phyloP scores from a whole-genome alignment of 257 asterid species.

The Plantago ovata region DNA sequence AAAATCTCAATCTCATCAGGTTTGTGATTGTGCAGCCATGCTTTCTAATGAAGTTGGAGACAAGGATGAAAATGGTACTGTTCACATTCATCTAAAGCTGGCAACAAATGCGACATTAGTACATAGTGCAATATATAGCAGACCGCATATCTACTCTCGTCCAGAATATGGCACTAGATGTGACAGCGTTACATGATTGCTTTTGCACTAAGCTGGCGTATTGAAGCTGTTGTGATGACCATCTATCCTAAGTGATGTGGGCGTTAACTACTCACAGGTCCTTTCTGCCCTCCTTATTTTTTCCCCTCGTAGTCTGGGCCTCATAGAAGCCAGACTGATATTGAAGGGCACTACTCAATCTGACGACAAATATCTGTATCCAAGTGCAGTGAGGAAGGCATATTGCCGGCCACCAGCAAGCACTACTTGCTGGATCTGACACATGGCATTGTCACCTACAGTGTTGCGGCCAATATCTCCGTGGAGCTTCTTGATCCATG shows the following conservation, averaged over 20 bases:
- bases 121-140: slow-evolving; percentile 48
- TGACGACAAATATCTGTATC: too few species aligned
- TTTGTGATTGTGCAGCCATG: slow-evolving; percentile 41
- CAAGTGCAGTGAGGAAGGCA: too few species aligned
- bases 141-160: slow-evolving; percentile 53
- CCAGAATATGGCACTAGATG: slow-evolving; percentile 49
- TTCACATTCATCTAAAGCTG: slow-evolving; percentile 40
- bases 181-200: slow-evolving; percentile 54
- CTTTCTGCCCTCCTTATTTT: too few species aligned
- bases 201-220: slow-evolving; percentile 51
- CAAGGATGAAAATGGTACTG: slow-evolving; percentile 49
- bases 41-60: slow-evolving; percentile 55
- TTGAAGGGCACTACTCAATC: too few species aligned
- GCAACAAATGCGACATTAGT: slow-evolving; percentile 63
- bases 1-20: background rate
- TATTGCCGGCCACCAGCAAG: too few species aligned
- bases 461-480: too few species aligned
- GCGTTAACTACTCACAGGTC: too few species aligned
- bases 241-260: slow-evolving; percentile 49
- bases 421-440: too few species aligned
- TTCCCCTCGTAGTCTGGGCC: too few species aligned
- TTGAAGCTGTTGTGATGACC: slow-evolving; percentile 47
- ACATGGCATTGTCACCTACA: too few species aligned
- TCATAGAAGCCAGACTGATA: too few species aligned
- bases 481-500: too few species aligned